These are phyloP conservation scores for Ogataea pilisensis DNA, from an alignment of 805 yeast species.

Conservation along the genomic window DNA sequence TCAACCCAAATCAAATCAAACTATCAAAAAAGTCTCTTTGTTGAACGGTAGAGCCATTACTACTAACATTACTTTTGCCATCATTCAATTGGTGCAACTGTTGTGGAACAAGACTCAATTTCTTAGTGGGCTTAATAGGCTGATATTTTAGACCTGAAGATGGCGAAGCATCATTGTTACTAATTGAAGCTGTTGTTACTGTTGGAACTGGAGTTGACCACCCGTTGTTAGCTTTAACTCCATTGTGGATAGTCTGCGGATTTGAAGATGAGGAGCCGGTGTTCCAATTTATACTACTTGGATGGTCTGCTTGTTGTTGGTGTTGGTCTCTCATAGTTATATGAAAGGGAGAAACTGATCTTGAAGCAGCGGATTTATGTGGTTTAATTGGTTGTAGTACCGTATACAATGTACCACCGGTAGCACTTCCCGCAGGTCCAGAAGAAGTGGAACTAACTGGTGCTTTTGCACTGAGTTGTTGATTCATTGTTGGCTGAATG, in stretches of 20 bases:
- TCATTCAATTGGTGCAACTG: background rate
- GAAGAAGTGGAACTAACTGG: too few relatives aligned
- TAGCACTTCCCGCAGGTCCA: too few relatives aligned
- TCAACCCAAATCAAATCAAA: constrained; percentile 1
- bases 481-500: too few relatives aligned
- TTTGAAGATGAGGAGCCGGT: constrained; percentile 1
- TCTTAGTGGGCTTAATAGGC: constrained; percentile 24
- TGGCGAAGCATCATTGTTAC: too few relatives aligned
- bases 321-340: too few relatives aligned
- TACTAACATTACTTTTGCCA: background rate
- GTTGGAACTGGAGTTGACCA: too few relatives aligned
- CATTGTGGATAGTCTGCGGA: too few relatives aligned
- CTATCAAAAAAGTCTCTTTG: constrained; percentile 2
- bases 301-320: too few relatives aligned
- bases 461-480: too few relatives aligned
- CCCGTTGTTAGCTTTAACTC: too few relatives aligned
- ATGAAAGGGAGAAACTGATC: background rate
- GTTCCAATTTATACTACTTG: too few relatives aligned
- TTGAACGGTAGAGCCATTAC: constrained; percentile 1
- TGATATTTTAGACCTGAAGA: constrained; percentile 3
- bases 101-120: constrained; percentile 3
- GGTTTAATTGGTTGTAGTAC: constrained; percentile 1
- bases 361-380: background rate
- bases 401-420: background rate
- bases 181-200: too few relatives aligned